Evolutionary conservation across 163 green algal genomes (phyloP), one percentile per base, ranked within the genome.

Genomic region (Chlorella variabilis): DNA sequence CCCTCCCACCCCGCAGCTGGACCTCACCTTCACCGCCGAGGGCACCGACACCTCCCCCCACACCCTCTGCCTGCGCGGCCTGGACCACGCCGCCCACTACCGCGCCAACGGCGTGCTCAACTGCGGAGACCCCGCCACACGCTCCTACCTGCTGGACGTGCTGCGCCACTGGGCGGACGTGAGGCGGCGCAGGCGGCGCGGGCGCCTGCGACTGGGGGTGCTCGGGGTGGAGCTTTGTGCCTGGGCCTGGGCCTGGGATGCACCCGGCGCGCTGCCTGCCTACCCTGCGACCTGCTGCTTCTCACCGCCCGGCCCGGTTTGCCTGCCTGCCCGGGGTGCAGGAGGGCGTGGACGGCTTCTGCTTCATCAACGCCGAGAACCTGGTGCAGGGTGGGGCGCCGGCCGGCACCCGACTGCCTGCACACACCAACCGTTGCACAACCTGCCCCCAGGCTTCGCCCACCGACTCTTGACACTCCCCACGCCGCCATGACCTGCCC

Each of bases 271-370:
- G n/a, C n/a, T n/a, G n/a, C n/a, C n/a, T n/a, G n/a, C n/a, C n/a
- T n/a, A n/a, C n/a, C n/a, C n/a, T n/a, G n/a, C n/a, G n/a, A n/a
- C n/a, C n/a, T n/a, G n/a, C n/a, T n/a, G n/a, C n/a, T n/a, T n/a
- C n/a, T n/a, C n/a, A n/a, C n/a, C n/a, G n/a, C n/a, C n/a, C n/a
- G n/a, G n/a, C n/a, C n/a, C n/a, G n/a, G 34, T 18, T 36, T 21
- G 25, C 23, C 23, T 38, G 39, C 38, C 7, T 38, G n/a, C 25
- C 23, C 61, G n/a, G n/a, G 54, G 29, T 65, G 71, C 73, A 97
- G 71, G 96, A 94, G 84, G 82, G 88, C 1, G 83, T 97, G 56
- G 93, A 97, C 66, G 94, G 94, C 78, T 97, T 98, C 79, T 84
- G 86, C 61, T 91, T 98, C 41, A 71, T 93, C 33, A 94, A 96